phyloP scores from a whole-genome alignment of 768 basidiomycete species.

The Leccinum barrowsii region DNA sequence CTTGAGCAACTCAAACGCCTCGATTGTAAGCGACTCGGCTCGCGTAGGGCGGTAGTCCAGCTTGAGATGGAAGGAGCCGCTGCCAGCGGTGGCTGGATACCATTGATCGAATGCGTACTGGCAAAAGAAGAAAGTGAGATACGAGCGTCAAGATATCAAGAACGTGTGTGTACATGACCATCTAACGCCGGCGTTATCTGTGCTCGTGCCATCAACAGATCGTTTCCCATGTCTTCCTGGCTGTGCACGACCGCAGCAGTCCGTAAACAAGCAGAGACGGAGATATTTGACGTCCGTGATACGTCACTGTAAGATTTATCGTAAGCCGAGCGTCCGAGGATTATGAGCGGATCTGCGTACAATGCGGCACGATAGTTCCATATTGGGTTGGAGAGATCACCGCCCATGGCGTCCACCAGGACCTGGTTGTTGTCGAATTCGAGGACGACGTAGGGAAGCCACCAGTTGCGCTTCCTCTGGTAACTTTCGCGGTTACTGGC shows the following conservation, averaged over 20 bases:
- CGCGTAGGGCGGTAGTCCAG: slow-evolving; percentile 89
- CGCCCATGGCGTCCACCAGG: slow-evolving; percentile 91
- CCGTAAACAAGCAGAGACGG: slow-evolving; percentile 87
- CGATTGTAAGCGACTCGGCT: slow-evolving; percentile 86
- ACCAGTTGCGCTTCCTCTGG: slow-evolving; percentile 90
- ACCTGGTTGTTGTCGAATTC: slow-evolving; percentile 99
- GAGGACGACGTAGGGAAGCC: slow-evolving; percentile 95
- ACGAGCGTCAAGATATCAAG: slow-evolving; percentile 3
- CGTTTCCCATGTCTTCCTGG: slow-evolving; percentile 95
- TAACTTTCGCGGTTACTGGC: slow-evolving; percentile 84
- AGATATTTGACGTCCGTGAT: slow-evolving; percentile 87
- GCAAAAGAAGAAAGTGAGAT: slow-evolving; percentile 3
- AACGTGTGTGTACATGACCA: slow-evolving; percentile 50
- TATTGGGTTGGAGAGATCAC: slow-evolving; percentile 83
- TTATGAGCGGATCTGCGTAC: slow-evolving; percentile 45
- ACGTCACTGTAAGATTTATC: slow-evolving; percentile 67
- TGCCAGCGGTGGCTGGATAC: slow-evolving; percentile 79
- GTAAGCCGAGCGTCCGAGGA: slow-evolving; percentile 7
- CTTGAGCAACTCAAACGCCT: slow-evolving; percentile 93
- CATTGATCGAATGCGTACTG: slow-evolving; percentile 88
- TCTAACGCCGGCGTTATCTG: slow-evolving; percentile 85
- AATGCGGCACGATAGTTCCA: slow-evolving; percentile 98
- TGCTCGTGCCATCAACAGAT: slow-evolving; percentile 88
- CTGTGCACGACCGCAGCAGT: slow-evolving; percentile 69
- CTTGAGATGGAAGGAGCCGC: slow-evolving; percentile 93